Conservation (phyloP, 441 rosid genomes). For the Pelargonium australe region DNA sequence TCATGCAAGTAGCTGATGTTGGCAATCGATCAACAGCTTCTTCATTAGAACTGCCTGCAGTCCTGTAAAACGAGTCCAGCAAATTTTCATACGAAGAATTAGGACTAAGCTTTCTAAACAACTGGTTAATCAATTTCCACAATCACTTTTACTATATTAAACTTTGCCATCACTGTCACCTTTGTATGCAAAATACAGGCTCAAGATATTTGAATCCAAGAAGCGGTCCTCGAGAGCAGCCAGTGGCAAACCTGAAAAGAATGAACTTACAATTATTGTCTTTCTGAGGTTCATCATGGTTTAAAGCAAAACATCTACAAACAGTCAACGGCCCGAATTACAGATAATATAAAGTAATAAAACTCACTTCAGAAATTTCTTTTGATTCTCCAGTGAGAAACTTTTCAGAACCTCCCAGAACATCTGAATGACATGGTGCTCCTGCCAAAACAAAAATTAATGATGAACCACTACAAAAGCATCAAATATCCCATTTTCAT, state of each 20-base stretch:
- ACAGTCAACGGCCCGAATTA: slow-evolving; percentile 2
- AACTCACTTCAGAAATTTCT: slow-evolving; percentile 85
- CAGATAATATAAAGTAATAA: slow-evolving; percentile 4
- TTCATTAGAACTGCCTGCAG: slow-evolving; percentile 68
- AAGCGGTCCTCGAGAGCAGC: slow-evolving; percentile 93
- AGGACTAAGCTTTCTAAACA: neutral
- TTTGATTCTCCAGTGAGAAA: slow-evolving; percentile 73
- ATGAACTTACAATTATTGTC: slow-evolving; percentile 18
- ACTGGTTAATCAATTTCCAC: neutral
- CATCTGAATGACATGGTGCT: slow-evolving; percentile 88
- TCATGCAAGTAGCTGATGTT: slow-evolving; percentile 96
- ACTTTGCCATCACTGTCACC: slow-evolving; percentile 35
- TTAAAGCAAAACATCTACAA: slow-evolving; percentile 7
- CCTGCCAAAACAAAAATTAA: slow-evolving; percentile 40
- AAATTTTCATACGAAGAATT: neutral
- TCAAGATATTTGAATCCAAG: slow-evolving; percentile 89
- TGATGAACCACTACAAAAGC: neutral
- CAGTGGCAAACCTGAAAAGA: slow-evolving; percentile 80
- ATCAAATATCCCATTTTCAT: neutral
- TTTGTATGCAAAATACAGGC: slow-evolving; percentile 93
- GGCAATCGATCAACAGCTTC: slow-evolving; percentile 88
- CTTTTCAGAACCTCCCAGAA: slow-evolving; percentile 92
- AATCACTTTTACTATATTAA: neutral
- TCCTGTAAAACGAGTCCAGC: slow-evolving; percentile 35
- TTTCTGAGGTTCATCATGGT: slow-evolving; percentile 8